Base-by-base conservation (phyloP, 441 rosid genomes). In the Viola pubescens region DNA sequence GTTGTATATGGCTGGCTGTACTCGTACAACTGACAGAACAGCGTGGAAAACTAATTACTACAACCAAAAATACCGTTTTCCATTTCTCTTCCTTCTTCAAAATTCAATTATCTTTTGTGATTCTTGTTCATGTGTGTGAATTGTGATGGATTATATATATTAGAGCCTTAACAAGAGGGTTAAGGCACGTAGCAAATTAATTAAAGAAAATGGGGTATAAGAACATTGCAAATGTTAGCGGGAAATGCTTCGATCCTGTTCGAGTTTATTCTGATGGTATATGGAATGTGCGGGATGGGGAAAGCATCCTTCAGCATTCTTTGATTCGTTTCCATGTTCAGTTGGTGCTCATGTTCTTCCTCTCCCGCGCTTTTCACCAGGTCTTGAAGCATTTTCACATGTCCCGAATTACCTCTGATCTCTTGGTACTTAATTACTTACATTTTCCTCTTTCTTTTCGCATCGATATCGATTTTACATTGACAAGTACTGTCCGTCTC, bases 371-470 rank as follows among this genome's bases (percentile, higher is more conserved):
- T 44, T 48, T 73, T 26, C 71, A 73, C 19, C n/a, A 43, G 3
- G 0, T 63, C 26, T 45, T 79, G 13, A 59, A 13, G 8, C 73
- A 62, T 37, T 34, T 37, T 26, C 7, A 45, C 8, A 43, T 73
- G 14, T 77, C 81, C 13, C 76, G 78, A 7, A 26, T 79, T 7
- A 5, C 66, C 6, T 71, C 77, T 5, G 75, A 79, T 52, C 41
- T 73, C 10, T 55, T 79, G 78, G 83, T 75, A 75, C 14, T 12
- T 3, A n/a, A n/a, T n/a, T n/a, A n/a, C n/a, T n/a, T n/a, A n/a
- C 3, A 49, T 34, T 16, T 13, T 11, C 53, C 45, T 2, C 7
- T 0, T 45, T 48, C 4, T 1, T 37, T 48, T 5, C n/a, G 7
- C 19, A 9, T 0, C 8, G 12, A 9, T 37, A 8, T 10, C 37